Percentiles rank a stretch among this genome's conserved stretches.
phyloP scores from a whole-genome alignment of 108 stramenopile species.

The Nitzschia sp. region DNA sequence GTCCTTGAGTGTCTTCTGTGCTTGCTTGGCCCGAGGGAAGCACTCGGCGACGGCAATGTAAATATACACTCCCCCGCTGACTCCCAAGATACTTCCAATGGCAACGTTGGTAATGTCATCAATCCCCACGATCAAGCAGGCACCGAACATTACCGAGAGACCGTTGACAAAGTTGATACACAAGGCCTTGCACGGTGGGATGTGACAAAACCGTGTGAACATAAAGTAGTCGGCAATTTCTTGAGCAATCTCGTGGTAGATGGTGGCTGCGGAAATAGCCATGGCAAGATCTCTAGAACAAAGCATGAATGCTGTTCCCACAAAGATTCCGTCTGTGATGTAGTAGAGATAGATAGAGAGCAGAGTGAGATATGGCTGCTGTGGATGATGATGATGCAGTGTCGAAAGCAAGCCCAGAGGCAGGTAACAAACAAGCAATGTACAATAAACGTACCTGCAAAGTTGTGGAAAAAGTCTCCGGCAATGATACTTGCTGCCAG shows the following conservation, averaged over 20 bases:
- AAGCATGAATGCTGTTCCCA: constrained; percentile 69
- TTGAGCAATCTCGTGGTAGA: constrained; percentile 83
- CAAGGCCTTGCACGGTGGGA: constrained; percentile 47
- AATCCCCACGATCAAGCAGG: constrained; percentile 43
- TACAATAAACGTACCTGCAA: constrained; percentile 43
- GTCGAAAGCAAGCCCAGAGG: too few species aligned
- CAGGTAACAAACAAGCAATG: too few species aligned
- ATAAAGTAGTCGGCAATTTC: constrained; percentile 86
- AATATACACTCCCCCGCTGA: constrained; percentile 79
- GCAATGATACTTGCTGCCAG: constrained; percentile 34
- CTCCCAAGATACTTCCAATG: constrained; percentile 64
- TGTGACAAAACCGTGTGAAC: constrained; percentile 60
- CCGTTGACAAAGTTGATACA: constrained; percentile 69
- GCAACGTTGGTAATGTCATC: constrained; percentile 39
- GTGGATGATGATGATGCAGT: too few species aligned
- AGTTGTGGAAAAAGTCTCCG: constrained; percentile 82
- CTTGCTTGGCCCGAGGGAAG: constrained; percentile 40
- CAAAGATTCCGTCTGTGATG: constrained; percentile 85
- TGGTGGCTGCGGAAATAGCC: constrained; percentile 56
- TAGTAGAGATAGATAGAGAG: constrained; percentile 69
- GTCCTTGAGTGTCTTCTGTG: constrained; percentile 22
- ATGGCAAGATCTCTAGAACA: constrained; percentile 48
- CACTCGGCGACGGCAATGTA: constrained; percentile 68
- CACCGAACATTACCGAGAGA: constrained; percentile 66
- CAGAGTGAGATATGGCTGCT: background rate